Base-by-base conservation (phyloP, 768 basidiomycete species). In the Brasilioporus rufonigricans region DNA sequence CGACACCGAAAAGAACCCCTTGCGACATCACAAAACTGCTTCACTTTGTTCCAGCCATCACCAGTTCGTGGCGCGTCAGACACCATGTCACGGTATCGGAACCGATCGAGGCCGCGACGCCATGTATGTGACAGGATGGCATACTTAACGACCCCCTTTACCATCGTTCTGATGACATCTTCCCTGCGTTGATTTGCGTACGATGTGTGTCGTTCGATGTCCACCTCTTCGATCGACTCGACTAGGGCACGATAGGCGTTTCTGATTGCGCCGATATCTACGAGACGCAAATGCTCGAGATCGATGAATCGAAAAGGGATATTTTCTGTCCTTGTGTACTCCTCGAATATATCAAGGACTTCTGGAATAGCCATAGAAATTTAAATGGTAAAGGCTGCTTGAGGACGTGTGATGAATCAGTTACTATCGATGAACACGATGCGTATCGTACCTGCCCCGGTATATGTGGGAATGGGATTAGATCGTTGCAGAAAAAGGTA, bases 131-230 rank as follows among this genome's bases (percentile, higher is more conserved):
- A 57, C 24, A 65, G 51, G 33, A 61, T 35, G 23, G 64, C 65
- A 1, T 65, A 65, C 50, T 66, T 65, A 18, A 66, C 46, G 52
- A 60, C 47, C 11, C 61, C 49, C 13, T 54, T 66, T 11, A 65
- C 65, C 1, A 65, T 66, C 21, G 36, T 48, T 29, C 48, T 44
- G 26, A 66, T 61, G 14, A 66, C 64, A 5, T 64, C 61, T 36
- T 61, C 58, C 33, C 61, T 53, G 40, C 65, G 56, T 24, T 65
- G 64, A 29, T 66, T 63, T 14, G 58, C 58, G n/a, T 65, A 58
- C 23, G 65, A 61, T 0, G 64, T 58, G 14, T 66, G 64, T 24
- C 47, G 58, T 19, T 57, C 56, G 18, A 66, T 63, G 26, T 65
- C 64, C 9, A 21, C 44, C 50, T 65, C 64, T 24, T 29, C n/a